Percentiles rank a stretch among this genome's conserved stretches.
phyloP scores from a whole-genome alignment of 306 rosid genomes.

The Alnus glutinosa region DNA sequence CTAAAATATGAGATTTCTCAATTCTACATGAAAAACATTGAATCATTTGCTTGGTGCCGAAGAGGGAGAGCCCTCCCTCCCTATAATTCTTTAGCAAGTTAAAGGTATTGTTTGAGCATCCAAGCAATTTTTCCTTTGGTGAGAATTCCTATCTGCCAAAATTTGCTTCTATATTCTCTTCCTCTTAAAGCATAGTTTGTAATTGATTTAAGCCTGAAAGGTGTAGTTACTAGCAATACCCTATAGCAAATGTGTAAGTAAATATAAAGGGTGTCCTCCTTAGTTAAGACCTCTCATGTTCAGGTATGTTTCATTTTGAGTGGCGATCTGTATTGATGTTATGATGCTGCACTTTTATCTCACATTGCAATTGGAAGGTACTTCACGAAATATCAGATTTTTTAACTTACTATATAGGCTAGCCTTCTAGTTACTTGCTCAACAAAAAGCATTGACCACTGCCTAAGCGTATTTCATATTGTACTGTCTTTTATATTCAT shows the following conservation, averaged over 20 bases:
- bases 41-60: constrained; percentile 32
- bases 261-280: constrained; percentile 17
- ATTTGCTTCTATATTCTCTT: constrained; percentile 42
- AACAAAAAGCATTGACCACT: background rate
- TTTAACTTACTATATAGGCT: background rate
- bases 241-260: constrained; percentile 48
- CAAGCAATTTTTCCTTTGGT: constrained; percentile 45
- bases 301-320: constrained; percentile 24
- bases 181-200: constrained; percentile 36
- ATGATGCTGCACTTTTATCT: constrained; percentile 14
- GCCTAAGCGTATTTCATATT: background rate
- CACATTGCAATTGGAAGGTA: background rate
- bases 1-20: constrained; percentile 25
- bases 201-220: constrained; percentile 19
- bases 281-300: constrained; percentile 33
- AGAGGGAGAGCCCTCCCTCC: constrained; percentile 27
- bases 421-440: background rate
- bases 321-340: constrained; percentile 8
- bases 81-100: constrained; percentile 33
- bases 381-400: background rate
- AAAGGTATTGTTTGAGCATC: constrained; percentile 35
- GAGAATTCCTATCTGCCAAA: constrained; percentile 45
- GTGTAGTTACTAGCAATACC: constrained; percentile 41
- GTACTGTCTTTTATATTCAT: background rate
- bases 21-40: constrained; percentile 22